phyloP scores from a whole-genome alignment of 164 flowering plant genomes.

The Malania oleifera region DNA sequence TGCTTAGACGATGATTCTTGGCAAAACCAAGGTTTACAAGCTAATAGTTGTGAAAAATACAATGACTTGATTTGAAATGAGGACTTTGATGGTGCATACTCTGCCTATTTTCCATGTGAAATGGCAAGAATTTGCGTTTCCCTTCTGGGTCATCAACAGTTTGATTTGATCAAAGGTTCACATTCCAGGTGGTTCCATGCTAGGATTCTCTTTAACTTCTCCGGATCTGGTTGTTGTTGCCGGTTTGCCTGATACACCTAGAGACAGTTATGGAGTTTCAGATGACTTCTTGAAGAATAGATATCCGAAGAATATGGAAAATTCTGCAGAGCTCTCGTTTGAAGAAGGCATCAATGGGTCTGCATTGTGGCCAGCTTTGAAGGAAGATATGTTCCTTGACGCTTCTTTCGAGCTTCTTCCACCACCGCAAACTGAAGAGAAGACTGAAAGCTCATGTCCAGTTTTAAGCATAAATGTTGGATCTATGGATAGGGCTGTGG shows the following conservation, averaged over 20 bases:
- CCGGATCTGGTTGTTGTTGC: slow-evolving; percentile 64
- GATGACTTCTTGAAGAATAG: slow-evolving; percentile 28
- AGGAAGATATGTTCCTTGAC: slow-evolving; percentile 23
- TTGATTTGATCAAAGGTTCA: slow-evolving; percentile 1
- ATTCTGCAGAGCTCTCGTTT: slow-evolving; percentile 50
- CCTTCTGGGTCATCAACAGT: neutral
- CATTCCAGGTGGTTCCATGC: slow-evolving; percentile 36
- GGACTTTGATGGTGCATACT: slow-evolving; percentile 7
- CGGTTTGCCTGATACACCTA: slow-evolving; percentile 53
- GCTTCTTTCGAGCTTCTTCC: slow-evolving; percentile 61
- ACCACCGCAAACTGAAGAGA: slow-evolving; percentile 13
- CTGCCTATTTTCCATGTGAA: neutral
- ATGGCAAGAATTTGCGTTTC: neutral
- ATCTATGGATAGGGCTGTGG: slow-evolving; percentile 16
- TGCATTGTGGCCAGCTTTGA: slow-evolving; percentile 21
- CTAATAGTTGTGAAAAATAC: neutral
- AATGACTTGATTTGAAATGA: slow-evolving; percentile 4
- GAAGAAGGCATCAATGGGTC: slow-evolving; percentile 55
- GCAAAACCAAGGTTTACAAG: slow-evolving; percentile 13
- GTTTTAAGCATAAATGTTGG: slow-evolving; percentile 50
- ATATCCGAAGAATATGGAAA: slow-evolving; percentile 10
- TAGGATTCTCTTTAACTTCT: slow-evolving; percentile 55
- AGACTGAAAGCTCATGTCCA: slow-evolving; percentile 8
- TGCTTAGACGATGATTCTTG: slow-evolving; percentile 14
- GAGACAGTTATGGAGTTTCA: slow-evolving; percentile 28